Percentiles rank a stretch among this genome's conserved stretches.
Conservation (phyloP, 495 filamentous ascomycete genomes). For the Aspergillus kassunensis region DNA sequence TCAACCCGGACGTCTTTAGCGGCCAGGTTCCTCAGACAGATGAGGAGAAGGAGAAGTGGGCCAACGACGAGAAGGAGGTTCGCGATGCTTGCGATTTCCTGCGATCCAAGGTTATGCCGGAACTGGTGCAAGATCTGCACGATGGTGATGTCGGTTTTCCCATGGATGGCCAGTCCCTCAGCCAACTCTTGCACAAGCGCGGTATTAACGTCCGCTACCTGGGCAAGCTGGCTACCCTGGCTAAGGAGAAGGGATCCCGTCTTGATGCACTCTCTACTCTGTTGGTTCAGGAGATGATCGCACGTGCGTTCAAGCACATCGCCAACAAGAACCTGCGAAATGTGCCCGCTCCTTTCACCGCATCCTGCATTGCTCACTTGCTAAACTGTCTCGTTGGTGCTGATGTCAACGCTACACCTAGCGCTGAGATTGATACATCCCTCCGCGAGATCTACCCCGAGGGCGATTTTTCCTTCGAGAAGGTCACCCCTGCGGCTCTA, state of each 20-base stretch:
- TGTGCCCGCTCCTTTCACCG: constrained; percentile 71
- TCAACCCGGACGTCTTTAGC: constrained; percentile 95
- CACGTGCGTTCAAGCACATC: constrained; percentile 90
- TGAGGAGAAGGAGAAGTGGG: constrained; percentile 81
- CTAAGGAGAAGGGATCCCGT: constrained; percentile 62
- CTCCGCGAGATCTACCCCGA: constrained; percentile 73
- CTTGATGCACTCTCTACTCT: constrained; percentile 72
- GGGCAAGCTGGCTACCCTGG: constrained; percentile 70
- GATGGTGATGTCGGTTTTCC: constrained; percentile 95
- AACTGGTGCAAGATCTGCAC: constrained; percentile 74
- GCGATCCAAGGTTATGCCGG: constrained; percentile 67
- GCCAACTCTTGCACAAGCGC: constrained; percentile 87
- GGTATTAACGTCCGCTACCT: constrained; percentile 97
- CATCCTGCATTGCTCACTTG: constrained; percentile 77
- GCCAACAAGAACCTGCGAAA: constrained; percentile 73
- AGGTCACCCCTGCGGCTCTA: constrained; percentile 68
- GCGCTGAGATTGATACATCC: constrained; percentile 69
- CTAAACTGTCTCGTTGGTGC: constrained; percentile 90
- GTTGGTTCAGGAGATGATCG: constrained; percentile 85
- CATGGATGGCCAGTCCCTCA: constrained; percentile 93
- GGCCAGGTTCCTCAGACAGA: constrained; percentile 87
- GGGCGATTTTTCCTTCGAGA: constrained; percentile 76
- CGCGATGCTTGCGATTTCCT: constrained; percentile 78
- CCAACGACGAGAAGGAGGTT: constrained; percentile 84
- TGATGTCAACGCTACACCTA: constrained; percentile 69